phyloP scores from a whole-genome alignment of 2,329 filamentous ascomycete genomes.

The Diaporthe caulivora region DNA sequence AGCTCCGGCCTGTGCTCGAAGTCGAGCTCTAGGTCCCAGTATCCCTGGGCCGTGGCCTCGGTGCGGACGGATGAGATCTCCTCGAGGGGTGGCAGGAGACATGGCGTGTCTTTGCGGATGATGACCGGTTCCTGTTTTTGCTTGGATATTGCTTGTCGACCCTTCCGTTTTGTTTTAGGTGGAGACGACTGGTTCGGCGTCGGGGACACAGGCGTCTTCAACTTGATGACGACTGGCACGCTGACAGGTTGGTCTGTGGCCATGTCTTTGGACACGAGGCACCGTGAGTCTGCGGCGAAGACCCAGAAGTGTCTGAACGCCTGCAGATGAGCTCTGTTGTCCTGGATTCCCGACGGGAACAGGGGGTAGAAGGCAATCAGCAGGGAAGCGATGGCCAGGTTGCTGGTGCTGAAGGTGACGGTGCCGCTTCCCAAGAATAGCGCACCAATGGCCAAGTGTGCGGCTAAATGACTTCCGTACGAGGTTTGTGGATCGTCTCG shows the following conservation, averaged over 20 bases:
- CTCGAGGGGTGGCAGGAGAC: slow-evolving; percentile 73
- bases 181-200: slow-evolving; percentile 53
- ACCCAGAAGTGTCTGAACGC: slow-evolving; percentile 99
- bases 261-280: slow-evolving; percentile 88
- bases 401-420: slow-evolving; percentile 89
- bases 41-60: slow-evolving; percentile 71
- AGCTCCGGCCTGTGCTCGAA: slow-evolving; percentile 75
- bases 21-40: slow-evolving; percentile 86
- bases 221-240: slow-evolving; percentile 76
- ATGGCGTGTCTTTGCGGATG: slow-evolving; percentile 64
- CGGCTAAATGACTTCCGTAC: slow-evolving; percentile 93
- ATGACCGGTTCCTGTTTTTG: slow-evolving; percentile 48
- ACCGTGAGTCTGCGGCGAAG: slow-evolving; percentile 88
- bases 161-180: slow-evolving; percentile 50
- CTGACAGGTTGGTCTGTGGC: slow-evolving; percentile 84
- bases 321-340: slow-evolving; percentile 95
- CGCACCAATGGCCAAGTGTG: slow-evolving; percentile 90
- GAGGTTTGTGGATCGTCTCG: slow-evolving; percentile 85
- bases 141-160: slow-evolving; percentile 9
- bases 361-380: slow-evolving; percentile 95
- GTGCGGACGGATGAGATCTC: slow-evolving; percentile 71
- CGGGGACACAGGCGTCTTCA: slow-evolving; percentile 56
- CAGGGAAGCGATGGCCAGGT: slow-evolving; percentile 86
- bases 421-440: slow-evolving; percentile 94
- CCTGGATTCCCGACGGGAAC: slow-evolving; percentile 88